phyloP scores from a whole-genome alignment of 2,329 filamentous ascomycete species.

The Akanthomyces dipterigenus region DNA sequence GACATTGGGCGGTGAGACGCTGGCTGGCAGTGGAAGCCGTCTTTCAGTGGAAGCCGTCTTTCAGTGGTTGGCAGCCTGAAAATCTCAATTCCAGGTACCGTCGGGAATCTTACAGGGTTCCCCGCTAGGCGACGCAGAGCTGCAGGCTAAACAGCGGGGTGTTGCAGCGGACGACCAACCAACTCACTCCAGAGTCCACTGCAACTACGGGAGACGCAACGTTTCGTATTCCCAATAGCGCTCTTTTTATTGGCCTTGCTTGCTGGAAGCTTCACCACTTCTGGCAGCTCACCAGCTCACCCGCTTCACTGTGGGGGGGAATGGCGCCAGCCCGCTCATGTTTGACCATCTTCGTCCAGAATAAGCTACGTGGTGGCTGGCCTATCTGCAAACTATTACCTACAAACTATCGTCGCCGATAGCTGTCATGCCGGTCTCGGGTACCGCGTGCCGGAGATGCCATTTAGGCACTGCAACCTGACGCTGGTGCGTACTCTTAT shows the following conservation, averaged over 20 bases:
- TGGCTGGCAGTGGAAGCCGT: not conserved
- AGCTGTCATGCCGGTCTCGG: not conserved
- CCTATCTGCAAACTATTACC: constrained; percentile 1
- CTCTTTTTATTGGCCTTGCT: constrained; percentile 5
- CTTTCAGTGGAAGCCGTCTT: not conserved
- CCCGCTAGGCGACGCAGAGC: not conserved
- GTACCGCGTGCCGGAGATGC: not conserved
- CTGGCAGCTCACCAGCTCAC: not conserved
- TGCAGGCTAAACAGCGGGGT: not conserved
- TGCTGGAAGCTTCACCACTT: constrained; percentile 3
- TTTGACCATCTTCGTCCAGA: not conserved
- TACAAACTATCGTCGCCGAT: constrained; percentile 1
- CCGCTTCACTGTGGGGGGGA: not conserved
- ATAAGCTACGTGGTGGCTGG: not conserved
- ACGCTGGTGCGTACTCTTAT: not conserved
- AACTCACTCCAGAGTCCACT: not conserved
- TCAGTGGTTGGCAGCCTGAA: not conserved
- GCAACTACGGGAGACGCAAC: constrained; percentile 11
- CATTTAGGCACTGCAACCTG: not conserved
- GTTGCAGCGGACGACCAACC: not conserved
- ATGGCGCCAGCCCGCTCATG: not conserved
- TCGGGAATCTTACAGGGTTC: not conserved
- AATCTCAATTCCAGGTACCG: no score
- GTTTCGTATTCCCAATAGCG: constrained; percentile 11
- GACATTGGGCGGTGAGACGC: not conserved